Base-by-base conservation (phyloP, 805 yeast species). In the Wickerhamiella vanderwaltii region DNA sequence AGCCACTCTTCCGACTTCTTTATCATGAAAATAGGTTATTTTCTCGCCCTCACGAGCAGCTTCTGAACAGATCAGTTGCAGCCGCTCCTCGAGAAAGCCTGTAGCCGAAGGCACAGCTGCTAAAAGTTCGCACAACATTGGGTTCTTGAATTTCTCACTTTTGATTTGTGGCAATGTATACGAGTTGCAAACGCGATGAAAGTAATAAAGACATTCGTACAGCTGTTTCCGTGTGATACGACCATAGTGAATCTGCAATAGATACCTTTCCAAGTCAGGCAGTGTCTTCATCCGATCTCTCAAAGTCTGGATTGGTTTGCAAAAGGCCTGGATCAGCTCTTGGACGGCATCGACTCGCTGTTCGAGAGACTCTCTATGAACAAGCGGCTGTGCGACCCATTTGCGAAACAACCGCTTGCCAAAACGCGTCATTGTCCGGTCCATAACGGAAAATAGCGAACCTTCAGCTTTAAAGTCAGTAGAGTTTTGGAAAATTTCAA, bases 321-420 rank as follows among this genome's bases (percentile, higher is more conserved):
- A 48, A 29, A 18, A 35, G 12, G 43, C 36, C 17, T 25, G 1
- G 36, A 48, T 62, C 3, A 77, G 55, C 43, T 71, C 68, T 17
- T 67, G 68, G 4, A 78, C 68, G 0, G 94, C 85, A 30, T 71
- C 71, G 0, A 71, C 61, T 19, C 98, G 67, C n/a, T 67, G 65
- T 43, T 70, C 67, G 2, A 91, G 79, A 6, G 61, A 61, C 1
- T 61, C 65, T 23, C 66, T 62, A 32, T 75, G 67, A 0, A 73
- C 59, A 17, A 87, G 64, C 1, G 98, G 98, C 46, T 69, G 65
- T 1, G 75, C 66, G 0, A 87, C 61, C 98, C 98, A 91, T 29
- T 70, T 63, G 22, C 68, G 65, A 11, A 91, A 57, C 45, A 73
- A 51, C 41, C 95, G 60, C 34, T 66, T 69, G 0, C 98, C 98